Base-by-base conservation (phyloP, 495 filamentous ascomycete genomes). In the Sphaerosporella brunnea region DNA sequence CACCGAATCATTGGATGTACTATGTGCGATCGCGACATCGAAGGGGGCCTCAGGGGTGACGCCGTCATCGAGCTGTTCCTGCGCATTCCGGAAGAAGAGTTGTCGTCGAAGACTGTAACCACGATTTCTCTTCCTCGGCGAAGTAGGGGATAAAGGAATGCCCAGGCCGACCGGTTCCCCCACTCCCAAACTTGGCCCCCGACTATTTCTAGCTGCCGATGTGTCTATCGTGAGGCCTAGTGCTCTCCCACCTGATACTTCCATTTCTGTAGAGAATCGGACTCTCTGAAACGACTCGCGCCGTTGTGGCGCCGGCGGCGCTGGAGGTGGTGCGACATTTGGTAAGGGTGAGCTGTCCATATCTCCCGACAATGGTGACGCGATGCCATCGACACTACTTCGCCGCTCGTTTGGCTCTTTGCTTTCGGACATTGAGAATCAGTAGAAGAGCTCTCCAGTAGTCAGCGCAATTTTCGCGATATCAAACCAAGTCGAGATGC, bases 101-200 rank as follows among this genome's bases (percentile, higher is more conserved):
- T 57, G 54, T 18, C 40, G 54, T 3, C 45, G 34, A 23, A 55
- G 44, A 44, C 54, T 57, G 19, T 55, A 52, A 39, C 54, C 52
- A 39, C 54, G 47, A 20, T 49, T 52, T 16, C 52, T 49, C 26
- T 50, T 58, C 18, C 54, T 51, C 16, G 51, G 44, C 15, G 47
- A 50, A 16, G 21, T 37, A 19, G 47, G 47, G 15, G 54, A 41
- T 36, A n/a, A n/a, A n/a, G n/a, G n/a, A n/a, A n/a, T n/a, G n/a
- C n/a, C n/a, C n/a, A n/a, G n/a, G n/a, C n/a, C n/a, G n/a, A n/a
- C n/a, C n/a, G n/a, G n/a, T n/a, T n/a, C n/a, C n/a, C n/a, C n/a
- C n/a, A n/a, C n/a, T n/a, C n/a, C n/a, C n/a, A n/a, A n/a, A n/a
- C n/a, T n/a, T n/a, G n/a, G n/a, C n/a, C n/a, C n/a, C n/a, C n/a